These are phyloP conservation scores for Brettanomyces sp. DNA, from an alignment of 805 yeast species.

Conservation along the genomic window DNA sequence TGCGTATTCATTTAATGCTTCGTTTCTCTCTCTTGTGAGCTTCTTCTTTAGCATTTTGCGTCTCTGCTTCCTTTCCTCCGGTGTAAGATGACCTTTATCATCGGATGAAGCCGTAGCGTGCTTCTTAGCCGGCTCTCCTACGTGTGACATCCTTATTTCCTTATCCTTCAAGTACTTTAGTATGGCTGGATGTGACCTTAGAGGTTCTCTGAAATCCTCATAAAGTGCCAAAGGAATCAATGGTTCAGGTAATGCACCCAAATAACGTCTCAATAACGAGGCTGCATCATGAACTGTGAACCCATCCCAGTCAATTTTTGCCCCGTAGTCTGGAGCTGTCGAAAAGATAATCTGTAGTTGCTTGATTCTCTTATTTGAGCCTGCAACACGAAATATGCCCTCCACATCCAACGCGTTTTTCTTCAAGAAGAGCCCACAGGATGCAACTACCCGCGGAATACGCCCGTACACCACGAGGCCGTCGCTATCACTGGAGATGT, in stretches of 20 bases:
- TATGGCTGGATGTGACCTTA: conserved; percentile 55
- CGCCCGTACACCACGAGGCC: conserved; percentile 73
- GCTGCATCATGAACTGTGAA: conserved; percentile 97
- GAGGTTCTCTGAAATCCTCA: conserved; percentile 70
- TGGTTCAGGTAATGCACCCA: conserved; percentile 88
- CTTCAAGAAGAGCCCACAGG: conserved; percentile 83
- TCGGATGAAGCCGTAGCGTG: not conserved
- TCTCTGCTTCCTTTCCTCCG: conserved; percentile 25
- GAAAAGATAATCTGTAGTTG: conserved; percentile 79
- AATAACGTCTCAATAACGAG: conserved; percentile 72
- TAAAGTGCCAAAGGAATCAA: conserved; percentile 72
- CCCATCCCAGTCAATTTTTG: conserved; percentile 83
- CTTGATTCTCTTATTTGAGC: conserved; percentile 79
- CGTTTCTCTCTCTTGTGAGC: conserved; percentile 54
- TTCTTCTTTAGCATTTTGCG: conserved; percentile 43
- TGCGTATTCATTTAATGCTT: conserved; percentile 66
- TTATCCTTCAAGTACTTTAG: conserved; percentile 56
- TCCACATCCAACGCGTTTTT: conserved; percentile 69
- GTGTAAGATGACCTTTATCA: conserved; percentile 9
- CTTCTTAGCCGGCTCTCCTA: not conserved
- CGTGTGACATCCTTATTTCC: conserved; percentile 16
- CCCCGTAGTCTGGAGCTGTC: conserved; percentile 83
- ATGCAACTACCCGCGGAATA: conserved; percentile 91
- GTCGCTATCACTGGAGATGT: conserved; percentile 52
- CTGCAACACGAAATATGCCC: conserved; percentile 91